Conservation (phyloP, 768 basidiomycete species). For the Suillus weaverae region DNA sequence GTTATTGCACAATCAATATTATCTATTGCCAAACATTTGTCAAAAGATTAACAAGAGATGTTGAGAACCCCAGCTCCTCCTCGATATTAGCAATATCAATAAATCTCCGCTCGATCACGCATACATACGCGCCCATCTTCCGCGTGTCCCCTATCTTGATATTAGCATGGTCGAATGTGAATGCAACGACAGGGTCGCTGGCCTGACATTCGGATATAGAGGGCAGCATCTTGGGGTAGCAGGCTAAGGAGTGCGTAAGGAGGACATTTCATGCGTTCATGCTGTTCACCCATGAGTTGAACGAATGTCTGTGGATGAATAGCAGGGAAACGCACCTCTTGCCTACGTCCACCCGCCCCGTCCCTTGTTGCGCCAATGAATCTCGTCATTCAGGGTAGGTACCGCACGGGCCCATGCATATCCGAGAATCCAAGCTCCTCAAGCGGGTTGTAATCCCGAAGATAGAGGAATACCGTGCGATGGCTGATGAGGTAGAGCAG, state of each 20-base stretch:
- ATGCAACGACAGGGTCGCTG: constrained; percentile 53
- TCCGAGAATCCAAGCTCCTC: constrained; percentile 67
- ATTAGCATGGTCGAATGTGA: constrained; percentile 81
- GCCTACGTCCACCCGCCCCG: constrained; percentile 45
- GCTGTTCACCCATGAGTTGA: constrained; percentile 37
- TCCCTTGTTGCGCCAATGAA: constrained; percentile 46
- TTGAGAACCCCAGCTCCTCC: too few species aligned
- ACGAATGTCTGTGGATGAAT: neutral
- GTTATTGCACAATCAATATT: too few species aligned
- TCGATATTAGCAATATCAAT: constrained; percentile 53
- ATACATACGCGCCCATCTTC: constrained; percentile 78
- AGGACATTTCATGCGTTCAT: constrained; percentile 85
- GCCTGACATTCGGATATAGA: constrained; percentile 26
- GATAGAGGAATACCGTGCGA: constrained; percentile 56
- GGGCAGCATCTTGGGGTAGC: constrained; percentile 84
- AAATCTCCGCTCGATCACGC: constrained; percentile 66
- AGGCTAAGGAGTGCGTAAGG: constrained; percentile 92
- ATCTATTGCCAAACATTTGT: too few species aligned
- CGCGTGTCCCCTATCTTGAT: constrained; percentile 78
- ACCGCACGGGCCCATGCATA: constrained; percentile 50
- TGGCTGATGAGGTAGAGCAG: constrained; percentile 74
- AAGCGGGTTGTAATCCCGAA: constrained; percentile 71
- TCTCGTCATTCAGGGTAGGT: constrained; percentile 53
- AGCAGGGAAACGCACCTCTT: constrained; percentile 47
- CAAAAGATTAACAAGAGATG: too few species aligned